Base-by-base conservation (phyloP, 768 basidiomycete species). In the Gautieria morchelliformis region DNA sequence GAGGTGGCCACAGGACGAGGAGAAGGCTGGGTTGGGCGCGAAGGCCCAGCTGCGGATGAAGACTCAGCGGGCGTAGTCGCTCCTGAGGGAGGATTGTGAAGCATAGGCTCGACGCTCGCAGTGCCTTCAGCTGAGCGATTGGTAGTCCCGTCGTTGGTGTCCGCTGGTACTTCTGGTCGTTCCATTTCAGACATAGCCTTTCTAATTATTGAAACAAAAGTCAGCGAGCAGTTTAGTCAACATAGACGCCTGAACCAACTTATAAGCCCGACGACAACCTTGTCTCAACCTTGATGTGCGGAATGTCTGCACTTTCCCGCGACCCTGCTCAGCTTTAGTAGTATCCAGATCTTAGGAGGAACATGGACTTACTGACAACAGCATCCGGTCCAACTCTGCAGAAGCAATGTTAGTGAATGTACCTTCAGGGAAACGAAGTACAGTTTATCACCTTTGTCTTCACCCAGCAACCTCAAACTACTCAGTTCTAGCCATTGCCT, bases 401-500 rank as follows among this genome's bases (percentile, higher is more conserved):
- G 53, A 39, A 27, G 27, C 30, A 15, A 35, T 30, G 54, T 12
- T 54, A 59, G n/a, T 20, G 39, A 27, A 33, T 33, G 19, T 5
- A 53, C 44, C 40, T 15, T 19, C 12, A 22, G 24, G 42, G 42
- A 5, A 33, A 37, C 27, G 48, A 48, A 17, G 24, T 22, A 19
- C 14, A 14, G 52, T 19, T n/a, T 12, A 58, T 68, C 64, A 92
- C 91, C 77, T 62, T 78, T 67, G 64, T 83, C 76, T 62, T 89
- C 89, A 5, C 85, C 86, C 2, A 95, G 72, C 56, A 82, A 63
- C 47, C 78, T 72, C n/a, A 95, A 69, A 56, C 77, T 77, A 30
- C 77, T 78, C 14, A 73, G 59, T 3, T 73, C 65, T 4, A 90
- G 72, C 74, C 78, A 85, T 70, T 81, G 77, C 88, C 88, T 89